Base-by-base conservation (phyloP, 2,329 filamentous ascomycete species). In the Colletotrichum spinosum region DNA sequence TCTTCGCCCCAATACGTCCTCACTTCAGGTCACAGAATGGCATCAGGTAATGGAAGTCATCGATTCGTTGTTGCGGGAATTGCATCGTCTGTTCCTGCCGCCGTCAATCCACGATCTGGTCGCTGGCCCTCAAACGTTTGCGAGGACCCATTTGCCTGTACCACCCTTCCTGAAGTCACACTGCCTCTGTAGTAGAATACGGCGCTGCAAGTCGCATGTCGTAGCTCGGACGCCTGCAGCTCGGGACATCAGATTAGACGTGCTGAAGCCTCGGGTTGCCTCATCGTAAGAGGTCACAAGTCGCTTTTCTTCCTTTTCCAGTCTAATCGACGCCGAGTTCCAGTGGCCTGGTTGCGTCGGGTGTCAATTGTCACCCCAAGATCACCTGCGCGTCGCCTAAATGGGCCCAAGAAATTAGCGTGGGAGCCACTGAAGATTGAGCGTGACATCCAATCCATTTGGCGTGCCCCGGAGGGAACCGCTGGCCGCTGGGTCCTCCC, bases 371-470 rank as follows among this genome's bases (percentile, higher is more conserved):
- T 52, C 45, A 55, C 45, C 35, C 48, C 46, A 25, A 25, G 46
- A 61, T 50, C 57, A 48, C 39, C 62, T 63, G 63, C 58, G 54
- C 11, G n/a, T 50, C 45, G 41, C 55, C 55, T 12, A 51, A 57
- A 6, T n/a, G 45, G 57, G 41, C 58, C 62, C 33, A 52, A 62
- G 25, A 25, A 25, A 25, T 49, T 46, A 53, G 58, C 41, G 45
- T 17, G 8, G 58, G 48, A 53, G 46, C 52, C 48, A 63, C 46
- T 66, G 58, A 57, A 56, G 46, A 63, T 39, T 57, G 48, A 48
- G 46, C 41, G 48, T 41, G 52, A 57, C 48, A 62, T 62, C 51
- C 46, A 58, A 62, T 62, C 51, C 46, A 58, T 62, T 52, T 48
- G 39, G 57, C 46, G 35, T 46, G 33, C 56, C 57, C 57, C 58